Conservation (phyloP, 2,329 filamentous ascomycete genomes). For the Trichoderma guizhouense region DNA sequence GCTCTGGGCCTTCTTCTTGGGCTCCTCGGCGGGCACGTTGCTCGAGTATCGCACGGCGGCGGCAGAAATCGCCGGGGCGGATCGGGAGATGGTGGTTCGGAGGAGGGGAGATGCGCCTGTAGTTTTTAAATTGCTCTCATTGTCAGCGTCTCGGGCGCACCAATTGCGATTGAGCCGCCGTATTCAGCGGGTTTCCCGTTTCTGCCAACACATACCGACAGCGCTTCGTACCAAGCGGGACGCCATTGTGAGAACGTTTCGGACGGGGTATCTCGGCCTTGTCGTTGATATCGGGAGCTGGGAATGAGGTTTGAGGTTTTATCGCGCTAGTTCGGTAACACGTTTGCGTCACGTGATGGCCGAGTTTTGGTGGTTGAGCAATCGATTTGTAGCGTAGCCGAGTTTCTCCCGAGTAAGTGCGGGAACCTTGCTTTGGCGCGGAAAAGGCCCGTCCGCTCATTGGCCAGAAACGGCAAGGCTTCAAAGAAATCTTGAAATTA, state of each 20-base stretch:
- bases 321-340: conserved; percentile 43
- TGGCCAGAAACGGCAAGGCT: conserved; percentile 28
- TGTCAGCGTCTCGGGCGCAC: conserved; percentile 23
- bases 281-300: conserved; percentile 43
- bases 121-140: conserved; percentile 23
- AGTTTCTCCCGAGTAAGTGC: conserved; percentile 23
- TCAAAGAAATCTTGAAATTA: conserved; percentile 30
- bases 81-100: conserved; percentile 75
- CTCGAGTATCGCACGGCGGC: conserved; percentile 68
- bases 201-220: conserved; percentile 66
- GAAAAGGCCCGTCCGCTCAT: conserved; percentile 22
- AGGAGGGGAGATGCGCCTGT: conserved; percentile 79
- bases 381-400: conserved; percentile 22
- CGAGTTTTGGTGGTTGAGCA: not conserved
- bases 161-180: conserved; percentile 34
- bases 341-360: conserved; percentile 36
- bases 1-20: conserved; percentile 95
- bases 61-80: conserved; percentile 70
- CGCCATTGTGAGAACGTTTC: conserved; percentile 77
- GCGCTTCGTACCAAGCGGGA: conserved; percentile 95
- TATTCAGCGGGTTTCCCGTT: conserved; percentile 19
- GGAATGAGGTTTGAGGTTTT: conserved; percentile 50
- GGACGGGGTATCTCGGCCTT: conserved; percentile 49
- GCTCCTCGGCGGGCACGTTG: conserved; percentile 78
- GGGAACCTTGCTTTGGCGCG: conserved; percentile 14